Base-by-base conservation (phyloP, 352 stramenopile species). In the Pythium dissotocum region DNA sequence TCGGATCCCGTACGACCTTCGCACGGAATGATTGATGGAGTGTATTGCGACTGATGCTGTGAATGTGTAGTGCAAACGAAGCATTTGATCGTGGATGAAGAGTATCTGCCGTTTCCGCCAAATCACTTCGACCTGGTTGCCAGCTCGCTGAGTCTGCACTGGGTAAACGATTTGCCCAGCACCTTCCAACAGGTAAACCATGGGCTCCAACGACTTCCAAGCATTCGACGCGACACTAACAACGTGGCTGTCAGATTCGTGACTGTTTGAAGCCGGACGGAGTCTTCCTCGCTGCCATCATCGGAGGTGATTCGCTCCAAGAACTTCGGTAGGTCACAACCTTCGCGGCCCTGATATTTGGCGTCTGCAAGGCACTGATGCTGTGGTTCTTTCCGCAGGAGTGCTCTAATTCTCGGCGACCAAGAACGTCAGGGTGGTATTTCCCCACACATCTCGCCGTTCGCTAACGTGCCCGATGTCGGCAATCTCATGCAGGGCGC, bases 91-190 rank as follows among this genome's bases (percentile, higher is more conserved):
- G 89, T 85, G 35, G 94, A 99, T 73, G 94, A 98, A 71, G 95
- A 97, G 61, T 95, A 92, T 58, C 78, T 99, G 28, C 95, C 96
- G 6, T 99, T 99, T 79, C 88, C 92, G 2, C 87, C 88, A n/a
- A 79, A 86, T 24, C 97, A 98, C 53, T 99, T 99, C 73, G 97
- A 99, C 76, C 69, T 99, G n/a, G 93, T 99, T 16, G 86, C 99
- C 67, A 98, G 89, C 73, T 97, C 80, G 7, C 79, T 98, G 61
- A 84, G 80, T 16, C 76, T 99, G 58, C 97, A 99, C 75, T 99
- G 97, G 97, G 86, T 98, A 21, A 99, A 99, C 77, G 93, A 99
- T 77, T 79, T 99, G 9, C 91, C 94, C 7, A 81, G 79, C 69
- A 95, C 88, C 21, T 94, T 98, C 67, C 72, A 72, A 30, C 80